Conservation (phyloP, 1,284 basidiomycete genomes). For the Sporisorium graminicola region DNA sequence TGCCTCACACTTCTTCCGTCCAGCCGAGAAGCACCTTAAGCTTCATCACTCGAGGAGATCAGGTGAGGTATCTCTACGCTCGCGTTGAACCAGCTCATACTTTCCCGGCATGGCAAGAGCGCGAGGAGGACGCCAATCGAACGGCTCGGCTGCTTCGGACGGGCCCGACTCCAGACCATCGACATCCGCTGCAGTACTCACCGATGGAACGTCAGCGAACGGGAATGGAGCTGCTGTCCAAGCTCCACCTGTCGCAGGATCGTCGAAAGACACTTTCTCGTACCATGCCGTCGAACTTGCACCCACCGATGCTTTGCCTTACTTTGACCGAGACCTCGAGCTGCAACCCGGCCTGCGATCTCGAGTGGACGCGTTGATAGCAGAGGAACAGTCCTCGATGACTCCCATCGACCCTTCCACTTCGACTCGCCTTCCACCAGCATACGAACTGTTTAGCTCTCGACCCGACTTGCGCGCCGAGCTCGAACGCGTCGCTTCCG, state of each 20-base stretch:
- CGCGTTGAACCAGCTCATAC: background rate
- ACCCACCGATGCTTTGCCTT: slow-evolving; percentile 82
- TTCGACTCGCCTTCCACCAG: slow-evolving; percentile 75
- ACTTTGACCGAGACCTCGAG: slow-evolving; percentile 93
- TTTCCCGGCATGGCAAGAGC: slow-evolving; percentile 15
- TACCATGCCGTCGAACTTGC: slow-evolving; percentile 39
- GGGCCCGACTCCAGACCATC: slow-evolving; percentile 14
- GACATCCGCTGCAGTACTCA: background rate
- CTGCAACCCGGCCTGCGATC: slow-evolving; percentile 78
- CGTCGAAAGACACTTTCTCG: slow-evolving; percentile 16
- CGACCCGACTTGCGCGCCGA: slow-evolving; percentile 50
- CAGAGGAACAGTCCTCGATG: slow-evolving; percentile 76
- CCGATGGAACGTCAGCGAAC: background rate
- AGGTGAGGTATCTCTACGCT: background rate
- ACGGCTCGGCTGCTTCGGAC: slow-evolving; percentile 30
- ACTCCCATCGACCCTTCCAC: slow-evolving; percentile 72
- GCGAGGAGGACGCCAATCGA: slow-evolving; percentile 23
- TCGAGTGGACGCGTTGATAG: slow-evolving; percentile 80
- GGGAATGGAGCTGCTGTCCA: background rate
- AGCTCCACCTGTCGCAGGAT: background rate
- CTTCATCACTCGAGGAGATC: too few species aligned
- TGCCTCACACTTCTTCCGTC: background rate
- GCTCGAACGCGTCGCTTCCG: slow-evolving; percentile 58
- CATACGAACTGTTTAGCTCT: slow-evolving; percentile 76
- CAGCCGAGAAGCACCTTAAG: too few species aligned